These are phyloP conservation scores for Odonthalia washingtoniensis DNA, from an alignment of 31 red algal species.

Conservation along the genomic window DNA sequence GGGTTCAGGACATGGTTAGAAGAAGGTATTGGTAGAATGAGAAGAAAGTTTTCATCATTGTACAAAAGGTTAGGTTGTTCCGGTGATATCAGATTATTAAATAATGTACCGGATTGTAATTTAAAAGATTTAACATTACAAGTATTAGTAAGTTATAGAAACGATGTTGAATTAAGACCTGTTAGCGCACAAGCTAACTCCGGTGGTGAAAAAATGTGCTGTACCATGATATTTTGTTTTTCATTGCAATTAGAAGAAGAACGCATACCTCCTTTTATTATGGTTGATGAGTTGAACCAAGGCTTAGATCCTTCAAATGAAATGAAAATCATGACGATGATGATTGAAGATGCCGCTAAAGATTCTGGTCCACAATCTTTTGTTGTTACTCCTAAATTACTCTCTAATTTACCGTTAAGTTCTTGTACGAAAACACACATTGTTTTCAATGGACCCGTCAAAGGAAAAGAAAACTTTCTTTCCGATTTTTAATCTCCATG, in stretches of 20 bases:
- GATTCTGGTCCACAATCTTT: conserved; percentile 81
- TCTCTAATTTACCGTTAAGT: conserved; percentile 75
- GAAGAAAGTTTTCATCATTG: conserved; percentile 70
- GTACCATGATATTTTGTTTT: conserved; percentile 95
- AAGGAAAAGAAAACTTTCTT: conserved; percentile 46
- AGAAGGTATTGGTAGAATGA: conserved; percentile 64
- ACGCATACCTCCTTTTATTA: conserved; percentile 80
- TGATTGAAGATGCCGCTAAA: conserved; percentile 82
- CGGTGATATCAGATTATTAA: conserved; percentile 80
- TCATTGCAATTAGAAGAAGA: conserved; percentile 78
- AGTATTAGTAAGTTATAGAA: conserved; percentile 90
- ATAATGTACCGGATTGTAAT: conserved; percentile 52
- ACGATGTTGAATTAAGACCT: conserved; percentile 68
- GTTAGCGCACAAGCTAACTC: conserved; percentile 75
- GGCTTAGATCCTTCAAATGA: conserved; percentile 95
- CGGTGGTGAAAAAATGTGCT: conserved; percentile 98
- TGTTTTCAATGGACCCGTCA: conserved; percentile 90
- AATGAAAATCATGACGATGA: conserved; percentile 89
- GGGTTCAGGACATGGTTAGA: conserved; percentile 67
- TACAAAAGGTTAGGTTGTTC: conserved; percentile 82
- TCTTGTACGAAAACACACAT: conserved; percentile 82
- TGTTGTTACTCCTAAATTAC: conserved; percentile 95
- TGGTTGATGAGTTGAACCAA: conserved; percentile 99
- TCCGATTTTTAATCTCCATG: conserved; percentile 41
- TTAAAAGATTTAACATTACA: conserved; percentile 81